These are phyloP conservation scores for Chrysanthemum makinoi DNA, from an alignment of 129 eudicot genomes.

Conservation along the genomic window DNA sequence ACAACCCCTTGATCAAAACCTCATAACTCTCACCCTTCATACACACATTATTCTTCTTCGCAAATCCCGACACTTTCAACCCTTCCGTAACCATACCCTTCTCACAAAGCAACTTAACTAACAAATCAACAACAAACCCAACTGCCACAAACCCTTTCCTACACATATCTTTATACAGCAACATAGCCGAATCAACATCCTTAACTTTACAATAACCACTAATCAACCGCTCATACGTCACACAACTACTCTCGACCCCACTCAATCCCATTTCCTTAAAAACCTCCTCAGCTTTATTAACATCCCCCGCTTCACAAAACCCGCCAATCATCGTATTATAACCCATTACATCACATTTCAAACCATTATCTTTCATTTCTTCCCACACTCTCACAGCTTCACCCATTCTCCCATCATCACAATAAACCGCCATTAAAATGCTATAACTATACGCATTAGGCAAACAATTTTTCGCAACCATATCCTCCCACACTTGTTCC, in stretches of 20 bases:
- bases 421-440: slow-evolving; percentile 71
- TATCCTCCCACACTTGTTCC: slow-evolving; percentile 72
- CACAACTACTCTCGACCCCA: slow-evolving; percentile 25
- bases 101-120: slow-evolving; percentile 50
- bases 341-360: slow-evolving; percentile 39
- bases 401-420: slow-evolving; percentile 59
- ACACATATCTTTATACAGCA: slow-evolving; percentile 58
- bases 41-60: no score
- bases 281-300: slow-evolving; percentile 45
- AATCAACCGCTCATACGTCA: slow-evolving; percentile 73
- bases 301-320: slow-evolving; percentile 59
- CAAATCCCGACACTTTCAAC: no score
- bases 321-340: slow-evolving; percentile 80
- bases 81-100: slow-evolving; percentile 30
- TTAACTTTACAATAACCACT: slow-evolving; percentile 52
- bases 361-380: slow-evolving; percentile 43
- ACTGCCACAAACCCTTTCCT: no score
- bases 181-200: slow-evolving; percentile 46
- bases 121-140: background rate
- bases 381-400: slow-evolving; percentile 64
- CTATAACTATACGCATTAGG: slow-evolving; percentile 63
- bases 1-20: no score
- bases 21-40: no score
- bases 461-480: slow-evolving; percentile 41
- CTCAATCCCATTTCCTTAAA: slow-evolving; percentile 49